phyloP scores from a whole-genome alignment of 176 grass and related monocot species.

The Avena insularis region DNA sequence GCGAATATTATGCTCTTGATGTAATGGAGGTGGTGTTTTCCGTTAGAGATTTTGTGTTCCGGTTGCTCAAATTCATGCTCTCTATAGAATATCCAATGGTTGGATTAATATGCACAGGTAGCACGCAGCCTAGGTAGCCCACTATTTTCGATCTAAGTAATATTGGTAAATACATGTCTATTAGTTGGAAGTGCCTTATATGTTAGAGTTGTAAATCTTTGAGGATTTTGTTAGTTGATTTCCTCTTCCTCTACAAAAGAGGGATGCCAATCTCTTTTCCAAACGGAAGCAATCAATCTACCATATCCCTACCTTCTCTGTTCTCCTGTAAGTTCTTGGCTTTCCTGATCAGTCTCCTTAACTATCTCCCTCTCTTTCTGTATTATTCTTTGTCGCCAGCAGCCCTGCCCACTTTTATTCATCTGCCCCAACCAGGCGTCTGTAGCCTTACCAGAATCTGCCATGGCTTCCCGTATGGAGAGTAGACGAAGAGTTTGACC shows the following conservation, averaged over 20 bases:
- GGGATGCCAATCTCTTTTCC: background rate
- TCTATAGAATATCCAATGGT: too few relatives aligned
- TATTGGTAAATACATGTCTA: background rate
- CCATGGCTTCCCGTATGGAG: background rate
- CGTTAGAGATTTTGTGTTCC: too few relatives aligned
- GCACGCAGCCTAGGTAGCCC: too few relatives aligned
- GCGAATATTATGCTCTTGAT: too few relatives aligned
- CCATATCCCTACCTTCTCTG: background rate
- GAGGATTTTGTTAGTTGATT: slow-evolving; percentile 12
- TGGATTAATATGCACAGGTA: too few relatives aligned
- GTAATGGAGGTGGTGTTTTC: too few relatives aligned
- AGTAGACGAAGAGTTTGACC: slow-evolving; percentile 18
- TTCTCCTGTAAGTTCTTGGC: background rate
- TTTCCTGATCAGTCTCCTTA: slow-evolving; percentile 23
- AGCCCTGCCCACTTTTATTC: background rate
- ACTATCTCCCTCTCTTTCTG: background rate
- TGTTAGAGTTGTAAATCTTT: slow-evolving; percentile 4
- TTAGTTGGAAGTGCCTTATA: slow-evolving; percentile 18
- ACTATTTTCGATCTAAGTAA: background rate
- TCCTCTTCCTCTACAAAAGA: background rate
- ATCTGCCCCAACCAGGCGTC: background rate
- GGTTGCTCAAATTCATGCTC: too few relatives aligned
- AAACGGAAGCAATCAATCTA: slow-evolving; percentile 17
- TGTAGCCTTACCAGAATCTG: background rate
- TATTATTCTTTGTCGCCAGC: background rate